Evolutionary conservation across 2,329 filamentous ascomycete species (phyloP).

Genomic region (Thelonectria rubi): DNA sequence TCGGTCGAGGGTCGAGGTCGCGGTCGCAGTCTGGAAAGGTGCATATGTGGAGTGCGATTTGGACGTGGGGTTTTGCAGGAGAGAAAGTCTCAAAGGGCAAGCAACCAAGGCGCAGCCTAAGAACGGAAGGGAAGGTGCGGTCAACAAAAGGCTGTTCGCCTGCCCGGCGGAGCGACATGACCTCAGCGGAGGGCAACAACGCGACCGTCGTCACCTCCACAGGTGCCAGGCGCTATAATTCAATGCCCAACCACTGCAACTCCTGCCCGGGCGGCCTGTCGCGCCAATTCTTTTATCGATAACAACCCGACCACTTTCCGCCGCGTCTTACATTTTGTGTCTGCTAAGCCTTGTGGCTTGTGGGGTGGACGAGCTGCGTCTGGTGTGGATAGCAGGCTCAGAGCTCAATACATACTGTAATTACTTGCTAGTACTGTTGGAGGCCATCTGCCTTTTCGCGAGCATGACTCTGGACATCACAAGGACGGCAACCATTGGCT

Average conservation of each 20-base stretch:
- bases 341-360: slow-evolving; percentile 13
- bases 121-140: slow-evolving; percentile 30
- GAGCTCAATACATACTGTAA: too few relatives aligned
- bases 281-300: slow-evolving; percentile 20
- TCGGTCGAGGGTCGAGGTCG: slow-evolving; percentile 21
- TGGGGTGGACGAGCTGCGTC: slow-evolving; percentile 4
- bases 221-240: slow-evolving; percentile 4
- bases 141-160: slow-evolving; percentile 27
- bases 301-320: neutral
- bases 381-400: slow-evolving; percentile 1
- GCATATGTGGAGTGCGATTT: slow-evolving; percentile 43
- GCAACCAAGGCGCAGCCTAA: slow-evolving; percentile 7
- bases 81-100: slow-evolving; percentile 39
- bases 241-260: slow-evolving; percentile 11
- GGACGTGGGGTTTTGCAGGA: slow-evolving; percentile 52
- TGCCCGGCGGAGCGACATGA: slow-evolving; percentile 23
- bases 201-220: neutral
- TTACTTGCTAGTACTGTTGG: too few relatives aligned
- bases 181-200: neutral
- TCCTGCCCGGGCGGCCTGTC: neutral
- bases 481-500: too few relatives aligned
- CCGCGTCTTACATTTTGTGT: neutral
- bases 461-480: too few relatives aligned
- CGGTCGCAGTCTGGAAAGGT: slow-evolving; percentile 40
- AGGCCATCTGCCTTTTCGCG: too few relatives aligned